phyloP scores from a whole-genome alignment of 805 yeast genomes.

The Lachancea mirantina region DNA sequence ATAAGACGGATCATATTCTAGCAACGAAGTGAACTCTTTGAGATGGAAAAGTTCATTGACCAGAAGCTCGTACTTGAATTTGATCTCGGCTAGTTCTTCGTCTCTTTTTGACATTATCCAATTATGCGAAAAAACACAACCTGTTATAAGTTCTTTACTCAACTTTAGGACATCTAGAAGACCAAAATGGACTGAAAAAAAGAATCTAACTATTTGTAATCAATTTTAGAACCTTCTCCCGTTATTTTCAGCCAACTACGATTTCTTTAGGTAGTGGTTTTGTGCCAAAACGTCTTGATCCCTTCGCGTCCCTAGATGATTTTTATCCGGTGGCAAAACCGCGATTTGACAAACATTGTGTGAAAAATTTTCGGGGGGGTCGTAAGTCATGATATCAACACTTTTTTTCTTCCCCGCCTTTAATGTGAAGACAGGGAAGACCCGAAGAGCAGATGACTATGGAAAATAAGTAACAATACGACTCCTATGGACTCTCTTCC shows the following conservation, averaged over 20 bases:
- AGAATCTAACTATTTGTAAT: no score
- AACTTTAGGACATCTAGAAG: slow-evolving; percentile 6
- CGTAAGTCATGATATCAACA: no score
- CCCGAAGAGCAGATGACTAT: no score
- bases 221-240: no score
- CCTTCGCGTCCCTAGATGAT: slow-evolving; percentile 3
- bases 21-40: slow-evolving; percentile 51
- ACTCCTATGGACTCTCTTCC: no score
- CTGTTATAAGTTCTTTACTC: not conserved
- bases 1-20: slow-evolving; percentile 50
- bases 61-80: slow-evolving; percentile 40
- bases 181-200: no score
- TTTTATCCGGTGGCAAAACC: slow-evolving; percentile 7
- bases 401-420: no score
- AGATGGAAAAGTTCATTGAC: slow-evolving; percentile 60
- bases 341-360: no score
- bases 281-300: slow-evolving; percentile 1
- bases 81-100: slow-evolving; percentile 37
- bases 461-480: no score
- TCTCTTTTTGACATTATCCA: slow-evolving; percentile 11
- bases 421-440: no score
- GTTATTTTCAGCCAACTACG: slow-evolving; percentile 4
- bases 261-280: slow-evolving; percentile 3
- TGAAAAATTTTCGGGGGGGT: no score
- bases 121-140: slow-evolving; percentile 3